phyloP scores from a whole-genome alignment of 768 basidiomycete genomes.

The Goffeauzyma gilvescens region DNA sequence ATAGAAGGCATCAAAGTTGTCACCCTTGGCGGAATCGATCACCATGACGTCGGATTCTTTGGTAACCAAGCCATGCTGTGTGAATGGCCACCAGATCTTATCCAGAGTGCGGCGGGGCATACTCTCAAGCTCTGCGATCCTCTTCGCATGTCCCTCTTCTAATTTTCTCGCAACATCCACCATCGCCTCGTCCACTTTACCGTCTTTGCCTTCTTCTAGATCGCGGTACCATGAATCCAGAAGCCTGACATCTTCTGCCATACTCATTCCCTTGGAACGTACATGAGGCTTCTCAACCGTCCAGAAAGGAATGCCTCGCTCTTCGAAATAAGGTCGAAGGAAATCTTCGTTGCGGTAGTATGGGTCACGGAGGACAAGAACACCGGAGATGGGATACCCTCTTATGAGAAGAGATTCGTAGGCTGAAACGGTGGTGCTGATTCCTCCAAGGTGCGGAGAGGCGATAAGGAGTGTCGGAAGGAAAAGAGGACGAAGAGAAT shows the following conservation, averaged over 20 bases:
- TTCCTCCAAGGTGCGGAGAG: slow-evolving; percentile 77
- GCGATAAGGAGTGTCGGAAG: slow-evolving; percentile 75
- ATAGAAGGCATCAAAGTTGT: slow-evolving; percentile 60
- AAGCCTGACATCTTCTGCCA: slow-evolving; percentile 36
- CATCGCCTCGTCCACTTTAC: slow-evolving; percentile 30
- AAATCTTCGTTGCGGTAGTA: slow-evolving; percentile 82
- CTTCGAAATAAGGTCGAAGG: slow-evolving; percentile 55
- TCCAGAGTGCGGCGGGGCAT: slow-evolving; percentile 63
- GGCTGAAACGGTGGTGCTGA: slow-evolving; percentile 75
- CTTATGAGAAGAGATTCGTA: slow-evolving; percentile 81
- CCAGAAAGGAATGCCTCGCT: slow-evolving; percentile 38
- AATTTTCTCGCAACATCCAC: slow-evolving; percentile 40
- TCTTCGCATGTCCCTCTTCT: slow-evolving; percentile 43
- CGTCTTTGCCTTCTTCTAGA: slow-evolving; percentile 25
- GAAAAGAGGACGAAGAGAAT: slow-evolving; percentile 66
- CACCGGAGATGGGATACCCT: slow-evolving; percentile 68
- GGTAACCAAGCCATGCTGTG: slow-evolving; percentile 54
- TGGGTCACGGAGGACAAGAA: slow-evolving; percentile 63
- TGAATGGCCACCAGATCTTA: slow-evolving; percentile 91
- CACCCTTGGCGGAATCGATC: slow-evolving; percentile 73
- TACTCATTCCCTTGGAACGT: slow-evolving; percentile 13
- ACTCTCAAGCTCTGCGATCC: slow-evolving; percentile 53
- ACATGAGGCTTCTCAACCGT: slow-evolving; percentile 29
- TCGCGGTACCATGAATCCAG: slow-evolving; percentile 54
- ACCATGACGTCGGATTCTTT: slow-evolving; percentile 58